phyloP scores from a whole-genome alignment of 2,329 filamentous ascomycete genomes.

The Davidsoniella australis region DNA sequence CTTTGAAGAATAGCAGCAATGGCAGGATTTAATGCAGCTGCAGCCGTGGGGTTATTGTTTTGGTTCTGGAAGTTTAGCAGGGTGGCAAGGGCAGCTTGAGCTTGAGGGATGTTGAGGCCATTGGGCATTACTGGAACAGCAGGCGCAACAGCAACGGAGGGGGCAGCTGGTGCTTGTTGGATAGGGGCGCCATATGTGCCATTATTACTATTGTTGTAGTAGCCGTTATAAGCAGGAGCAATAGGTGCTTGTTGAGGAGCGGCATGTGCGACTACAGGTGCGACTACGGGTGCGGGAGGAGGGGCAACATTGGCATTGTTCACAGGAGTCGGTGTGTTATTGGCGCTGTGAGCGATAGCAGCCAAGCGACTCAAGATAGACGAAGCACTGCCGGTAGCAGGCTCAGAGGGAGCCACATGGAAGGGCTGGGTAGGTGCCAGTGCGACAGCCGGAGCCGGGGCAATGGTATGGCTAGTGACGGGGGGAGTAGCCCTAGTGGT shows the following conservation, averaged over 20 bases:
- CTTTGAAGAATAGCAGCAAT: constrained; percentile 10
- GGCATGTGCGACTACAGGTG: constrained; percentile 19
- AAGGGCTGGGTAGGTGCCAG: constrained; percentile 16
- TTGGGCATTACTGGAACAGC: not conserved
- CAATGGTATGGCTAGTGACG: constrained; percentile 15
- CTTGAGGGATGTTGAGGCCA: not conserved
- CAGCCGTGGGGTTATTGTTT: not conserved
- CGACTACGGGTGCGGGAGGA: constrained; percentile 19
- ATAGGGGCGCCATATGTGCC: constrained; percentile 12
- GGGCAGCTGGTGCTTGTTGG: constrained; percentile 14
- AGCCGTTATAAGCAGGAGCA: constrained; percentile 2
- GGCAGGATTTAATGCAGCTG: constrained; percentile 1
- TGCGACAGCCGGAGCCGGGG: constrained; percentile 22
- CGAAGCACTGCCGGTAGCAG: constrained; percentile 28
- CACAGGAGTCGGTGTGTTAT: constrained; percentile 26
- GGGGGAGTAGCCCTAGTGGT: constrained; percentile 23
- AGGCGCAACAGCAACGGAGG: constrained; percentile 16
- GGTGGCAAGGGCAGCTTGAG: constrained; percentile 10
- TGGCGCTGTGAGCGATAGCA: constrained; percentile 64
- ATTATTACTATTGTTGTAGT: constrained; percentile 1
- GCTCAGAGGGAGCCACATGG: constrained; percentile 2
- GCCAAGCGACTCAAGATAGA: constrained; percentile 45
- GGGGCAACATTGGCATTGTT: constrained; percentile 23
- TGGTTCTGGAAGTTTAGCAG: constrained; percentile 8
- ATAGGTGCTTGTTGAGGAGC: constrained; percentile 1